These are phyloP conservation scores for Lasiodiplodia citricola DNA, from an alignment of 2,329 filamentous ascomycete species.

Conservation along the genomic window DNA sequence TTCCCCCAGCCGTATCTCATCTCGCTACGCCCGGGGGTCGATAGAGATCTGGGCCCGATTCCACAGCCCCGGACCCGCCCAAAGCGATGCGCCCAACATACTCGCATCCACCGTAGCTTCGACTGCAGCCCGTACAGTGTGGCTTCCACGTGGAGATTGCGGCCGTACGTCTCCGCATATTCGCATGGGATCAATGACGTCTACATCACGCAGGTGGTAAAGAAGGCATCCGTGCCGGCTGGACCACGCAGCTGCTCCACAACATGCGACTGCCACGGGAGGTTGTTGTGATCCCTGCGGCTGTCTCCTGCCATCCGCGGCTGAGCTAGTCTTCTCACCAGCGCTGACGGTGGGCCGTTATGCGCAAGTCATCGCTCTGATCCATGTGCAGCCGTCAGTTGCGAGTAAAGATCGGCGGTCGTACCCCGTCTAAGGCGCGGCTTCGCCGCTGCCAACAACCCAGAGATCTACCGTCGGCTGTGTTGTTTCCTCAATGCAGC, in stretches of 20 bases:
- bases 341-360: conserved; percentile 10
- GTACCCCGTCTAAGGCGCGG: neutral
- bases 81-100: conserved; percentile 1
- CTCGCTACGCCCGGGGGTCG: conserved; percentile 22
- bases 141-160: conserved; percentile 22
- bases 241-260: neutral
- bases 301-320: neutral
- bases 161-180: conserved; percentile 5
- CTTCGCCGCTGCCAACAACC: conserved; percentile 2
- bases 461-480: neutral
- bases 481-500: conserved; percentile 8
- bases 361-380: conserved; percentile 15
- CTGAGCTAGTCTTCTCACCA: neutral
- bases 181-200: conserved; percentile 3
- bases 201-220: conserved; percentile 5
- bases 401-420: conserved; percentile 15
- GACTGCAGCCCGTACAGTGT: neutral
- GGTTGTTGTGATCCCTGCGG: neutral
- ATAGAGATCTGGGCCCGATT: conserved; percentile 24
- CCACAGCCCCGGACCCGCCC: conserved; percentile 23
- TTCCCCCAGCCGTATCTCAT: conserved; percentile 24
- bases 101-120: neutral
- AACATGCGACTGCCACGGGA: neutral
- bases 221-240: neutral
- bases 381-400: conserved; percentile 6